Evolutionary conservation across 2,329 filamentous ascomycete species (phyloP).

Genomic region (Albophoma yamanashiensis): DNA sequence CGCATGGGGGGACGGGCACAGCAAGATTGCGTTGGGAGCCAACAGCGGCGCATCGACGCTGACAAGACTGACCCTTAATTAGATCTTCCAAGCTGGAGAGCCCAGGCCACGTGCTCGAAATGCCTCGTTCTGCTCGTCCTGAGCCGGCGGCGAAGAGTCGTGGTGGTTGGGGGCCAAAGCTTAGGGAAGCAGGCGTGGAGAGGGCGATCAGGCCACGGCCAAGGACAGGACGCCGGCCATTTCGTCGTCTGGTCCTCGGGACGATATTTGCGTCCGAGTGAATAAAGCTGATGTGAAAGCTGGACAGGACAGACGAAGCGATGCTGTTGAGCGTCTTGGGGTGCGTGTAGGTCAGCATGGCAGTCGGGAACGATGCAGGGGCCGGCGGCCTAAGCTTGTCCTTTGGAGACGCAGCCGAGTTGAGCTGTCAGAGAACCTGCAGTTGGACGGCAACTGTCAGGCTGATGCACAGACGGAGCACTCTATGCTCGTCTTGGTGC

Average conservation of each 20-base stretch:
- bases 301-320: background rate
- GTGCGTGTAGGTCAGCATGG: background rate
- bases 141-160: background rate
- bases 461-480: background rate
- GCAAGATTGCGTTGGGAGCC: background rate
- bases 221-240: background rate
- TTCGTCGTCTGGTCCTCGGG: background rate
- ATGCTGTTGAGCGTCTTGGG: background rate
- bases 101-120: background rate
- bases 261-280: background rate
- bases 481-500: background rate
- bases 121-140: background rate
- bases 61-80: background rate
- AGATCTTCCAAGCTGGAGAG: background rate
- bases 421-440: background rate
- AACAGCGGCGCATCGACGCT: background rate
- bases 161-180: background rate
- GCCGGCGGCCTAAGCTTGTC: background rate
- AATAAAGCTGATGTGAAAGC: too few relatives aligned
- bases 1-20: background rate
- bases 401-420: background rate
- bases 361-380: background rate
- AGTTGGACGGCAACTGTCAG: background rate
- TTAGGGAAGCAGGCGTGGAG: background rate
- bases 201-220: too few relatives aligned